Conservation (phyloP, 495 filamentous ascomycete genomes). For the Opeltia flavorubescens region DNA sequence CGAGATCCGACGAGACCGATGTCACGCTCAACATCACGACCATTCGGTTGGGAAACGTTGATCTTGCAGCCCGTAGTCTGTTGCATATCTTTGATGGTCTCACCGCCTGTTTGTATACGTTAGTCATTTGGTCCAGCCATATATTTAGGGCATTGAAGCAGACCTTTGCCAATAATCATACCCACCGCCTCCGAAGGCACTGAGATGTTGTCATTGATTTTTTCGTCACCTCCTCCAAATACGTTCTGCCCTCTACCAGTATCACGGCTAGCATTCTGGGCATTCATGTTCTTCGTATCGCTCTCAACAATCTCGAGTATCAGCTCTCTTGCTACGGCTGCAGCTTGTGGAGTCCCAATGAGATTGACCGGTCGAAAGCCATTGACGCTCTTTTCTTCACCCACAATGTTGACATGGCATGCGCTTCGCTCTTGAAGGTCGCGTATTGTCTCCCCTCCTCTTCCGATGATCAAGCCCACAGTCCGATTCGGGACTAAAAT, state of each 20-base stretch:
- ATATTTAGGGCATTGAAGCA: neutral
- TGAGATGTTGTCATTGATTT: conserved; percentile 62
- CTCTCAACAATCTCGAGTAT: conserved; percentile 83
- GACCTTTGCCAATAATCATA: conserved; percentile 79
- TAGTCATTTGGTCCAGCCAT: neutral
- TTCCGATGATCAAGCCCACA: conserved; percentile 72
- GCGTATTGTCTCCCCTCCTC: conserved; percentile 75
- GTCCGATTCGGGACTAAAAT: conserved; percentile 87
- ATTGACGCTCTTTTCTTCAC: conserved; percentile 72
- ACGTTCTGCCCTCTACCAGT: conserved; percentile 6
- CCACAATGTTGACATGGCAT: conserved; percentile 81
- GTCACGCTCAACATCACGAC: conserved; percentile 58
- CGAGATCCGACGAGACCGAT: conserved; percentile 62
- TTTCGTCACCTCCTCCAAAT: conserved; percentile 33
- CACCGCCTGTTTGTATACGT: conserved; percentile 37
- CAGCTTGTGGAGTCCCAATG: conserved; percentile 54
- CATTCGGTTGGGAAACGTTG: conserved; percentile 63
- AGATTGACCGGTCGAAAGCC: conserved; percentile 73
- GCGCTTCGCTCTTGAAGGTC: conserved; percentile 77
- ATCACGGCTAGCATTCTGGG: conserved; percentile 9
- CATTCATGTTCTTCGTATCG: conserved; percentile 47
- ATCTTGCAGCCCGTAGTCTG: conserved; percentile 72
- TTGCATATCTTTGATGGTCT: conserved; percentile 81
- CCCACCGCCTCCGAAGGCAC: conserved; percentile 77
- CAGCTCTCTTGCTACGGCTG: conserved; percentile 55